Percentiles rank a stretch among this genome's conserved stretches.
Conservation (phyloP, 2,329 filamentous ascomycete species). For the Knufia petricola region DNA sequence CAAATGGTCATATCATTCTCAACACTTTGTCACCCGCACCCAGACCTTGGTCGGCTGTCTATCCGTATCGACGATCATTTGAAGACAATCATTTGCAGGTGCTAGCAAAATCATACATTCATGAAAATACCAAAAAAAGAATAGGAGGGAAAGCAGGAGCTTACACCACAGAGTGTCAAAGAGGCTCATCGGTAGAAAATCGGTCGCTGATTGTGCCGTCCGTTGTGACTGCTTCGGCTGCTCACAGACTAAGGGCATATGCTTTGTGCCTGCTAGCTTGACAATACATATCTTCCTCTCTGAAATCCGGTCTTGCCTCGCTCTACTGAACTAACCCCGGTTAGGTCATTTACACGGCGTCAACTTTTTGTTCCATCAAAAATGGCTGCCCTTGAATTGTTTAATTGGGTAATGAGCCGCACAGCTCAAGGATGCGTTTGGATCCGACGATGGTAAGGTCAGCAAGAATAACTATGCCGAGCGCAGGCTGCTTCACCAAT, state of each 20-base stretch:
- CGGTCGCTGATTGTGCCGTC: neutral
- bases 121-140: conserved; percentile 19
- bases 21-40: neutral
- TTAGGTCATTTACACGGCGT: no score
- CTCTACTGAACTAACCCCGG: no score
- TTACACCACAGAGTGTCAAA: neutral
- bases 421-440: no score
- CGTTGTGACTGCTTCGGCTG: conserved; percentile 1
- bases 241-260: neutral
- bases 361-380: no score
- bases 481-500: no score
- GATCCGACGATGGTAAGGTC: no score
- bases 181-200: neutral
- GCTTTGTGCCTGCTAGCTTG: neutral
- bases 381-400: no score
- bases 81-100: neutral
- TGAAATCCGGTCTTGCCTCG: neutral
- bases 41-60: neutral
- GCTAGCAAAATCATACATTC: neutral
- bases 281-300: conserved; percentile 10
- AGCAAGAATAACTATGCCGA: no score
- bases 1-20: neutral
- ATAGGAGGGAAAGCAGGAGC: conserved; percentile 19
- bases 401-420: no score
- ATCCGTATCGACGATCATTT: neutral